A percentile compares a stretch with the other conserved stretches of the same genome.
Conservation (phyloP, 306 rosid genomes). For the apple (Malus domestica) region ASM211411v1 NC_041790.1:18739501-18740000, state of each 20-base stretch:
- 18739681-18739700: no score
- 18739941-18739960: slow-evolving; percentile 32
- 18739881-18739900: slow-evolving; percentile 31
- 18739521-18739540: neutral
- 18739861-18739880: slow-evolving; percentile 81
- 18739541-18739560: neutral
- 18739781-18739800: neutral
- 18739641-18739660: no score
- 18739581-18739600: neutral
- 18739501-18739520: neutral
- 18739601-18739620: no score
- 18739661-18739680: no score
- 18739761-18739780: neutral
- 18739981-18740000: slow-evolving; percentile 76
- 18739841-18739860: slow-evolving; percentile 89
- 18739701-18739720: neutral
- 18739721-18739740: neutral
- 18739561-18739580: neutral
- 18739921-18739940: neutral
- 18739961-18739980: slow-evolving; percentile 71
- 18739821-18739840: slow-evolving; percentile 53
- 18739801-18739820: neutral
- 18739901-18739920: neutral
- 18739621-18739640: neutral
- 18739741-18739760: neutral